These are phyloP conservation scores for Arthrobotrys megalospora DNA, from an alignment of 2,329 filamentous ascomycete genomes.

Conservation along the genomic window DNA sequence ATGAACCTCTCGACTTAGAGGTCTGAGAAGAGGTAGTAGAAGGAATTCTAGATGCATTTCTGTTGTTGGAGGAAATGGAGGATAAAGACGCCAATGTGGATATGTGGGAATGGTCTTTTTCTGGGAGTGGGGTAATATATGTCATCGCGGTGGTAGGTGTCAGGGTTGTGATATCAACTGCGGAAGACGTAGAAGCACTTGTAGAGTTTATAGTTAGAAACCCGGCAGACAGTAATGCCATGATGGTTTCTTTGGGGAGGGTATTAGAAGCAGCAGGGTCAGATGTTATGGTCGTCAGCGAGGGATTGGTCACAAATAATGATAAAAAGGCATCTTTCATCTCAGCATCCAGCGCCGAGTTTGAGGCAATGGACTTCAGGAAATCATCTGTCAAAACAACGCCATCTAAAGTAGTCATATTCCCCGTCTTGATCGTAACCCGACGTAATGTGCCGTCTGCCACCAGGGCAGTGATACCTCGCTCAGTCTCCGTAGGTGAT, in stretches of 20 bases:
- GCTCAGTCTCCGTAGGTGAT: conserved; percentile 52
- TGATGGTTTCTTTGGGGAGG: conserved; percentile 37
- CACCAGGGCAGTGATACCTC: conserved; percentile 38
- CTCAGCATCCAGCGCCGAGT: conserved; percentile 22
- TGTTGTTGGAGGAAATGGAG: conserved; percentile 39
- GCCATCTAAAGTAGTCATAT: conserved; percentile 40
- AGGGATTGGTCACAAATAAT: conserved; percentile 24
- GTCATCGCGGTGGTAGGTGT: conserved; percentile 50
- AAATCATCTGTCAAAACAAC: conserved; percentile 54
- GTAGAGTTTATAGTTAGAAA: conserved; percentile 48
- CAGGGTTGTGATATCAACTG: conserved; percentile 49
- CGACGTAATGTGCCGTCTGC: conserved; percentile 52
- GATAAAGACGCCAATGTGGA: conserved; percentile 50
- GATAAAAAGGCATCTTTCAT: conserved; percentile 43
- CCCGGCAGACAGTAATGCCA: conserved; percentile 46
- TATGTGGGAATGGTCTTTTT: conserved; percentile 51
- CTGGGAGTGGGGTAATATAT: conserved; percentile 14
- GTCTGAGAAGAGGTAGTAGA: not conserved
- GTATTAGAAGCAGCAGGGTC: conserved; percentile 26
- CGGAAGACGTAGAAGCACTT: conserved; percentile 7
- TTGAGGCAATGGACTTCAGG: conserved; percentile 43
- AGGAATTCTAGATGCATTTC: conserved; percentile 4
- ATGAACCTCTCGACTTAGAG: not conserved
- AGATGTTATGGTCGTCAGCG: conserved; percentile 30
- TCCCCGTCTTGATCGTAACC: conserved; percentile 37